phyloP scores from a whole-genome alignment of 148 eudicot species.

The Polygonum aviculare region DNA sequence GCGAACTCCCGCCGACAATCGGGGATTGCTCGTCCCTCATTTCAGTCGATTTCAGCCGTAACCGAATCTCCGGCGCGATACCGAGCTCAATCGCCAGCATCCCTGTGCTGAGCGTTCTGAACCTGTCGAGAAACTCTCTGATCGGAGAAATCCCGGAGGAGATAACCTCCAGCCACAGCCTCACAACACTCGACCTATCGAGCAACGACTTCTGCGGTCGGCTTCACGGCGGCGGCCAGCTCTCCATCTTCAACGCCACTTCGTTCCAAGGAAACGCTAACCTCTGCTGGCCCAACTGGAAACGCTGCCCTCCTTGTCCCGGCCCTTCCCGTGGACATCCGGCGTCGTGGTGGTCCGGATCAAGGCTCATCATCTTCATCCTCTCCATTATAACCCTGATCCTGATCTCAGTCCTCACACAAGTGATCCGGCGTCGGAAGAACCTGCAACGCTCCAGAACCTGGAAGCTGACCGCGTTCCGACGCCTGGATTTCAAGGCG shows the following conservation, averaged over 20 bases:
- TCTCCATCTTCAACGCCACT: slow-evolving; percentile 21
- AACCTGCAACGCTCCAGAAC: slow-evolving; percentile 33
- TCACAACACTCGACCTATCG: slow-evolving; percentile 38
- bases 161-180: slow-evolving; percentile 21
- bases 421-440: slow-evolving; percentile 23
- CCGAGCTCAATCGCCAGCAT: slow-evolving; percentile 24
- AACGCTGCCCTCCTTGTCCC: slow-evolving; percentile 24
- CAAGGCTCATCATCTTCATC: slow-evolving; percentile 18
- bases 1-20: slow-evolving; percentile 32
- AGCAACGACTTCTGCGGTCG: slow-evolving; percentile 38
- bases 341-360: slow-evolving; percentile 16
- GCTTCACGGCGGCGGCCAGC: slow-evolving; percentile 19
- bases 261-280: slow-evolving; percentile 44
- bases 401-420: slow-evolving; percentile 13
- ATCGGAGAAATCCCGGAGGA: slow-evolving; percentile 38
- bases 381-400: slow-evolving; percentile 24
- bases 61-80: slow-evolving; percentile 31
- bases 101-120: slow-evolving; percentile 19
- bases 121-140: slow-evolving; percentile 32
- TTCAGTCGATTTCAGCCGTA: slow-evolving; percentile 39
- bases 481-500: slow-evolving; percentile 52
- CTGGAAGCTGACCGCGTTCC: slow-evolving; percentile 83
- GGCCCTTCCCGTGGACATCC: background rate
- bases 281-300: slow-evolving; percentile 27
- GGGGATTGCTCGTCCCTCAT: slow-evolving; percentile 25